Conservation (phyloP, 2,329 filamentous ascomycete species). For the Fusarium sororula region DNA sequence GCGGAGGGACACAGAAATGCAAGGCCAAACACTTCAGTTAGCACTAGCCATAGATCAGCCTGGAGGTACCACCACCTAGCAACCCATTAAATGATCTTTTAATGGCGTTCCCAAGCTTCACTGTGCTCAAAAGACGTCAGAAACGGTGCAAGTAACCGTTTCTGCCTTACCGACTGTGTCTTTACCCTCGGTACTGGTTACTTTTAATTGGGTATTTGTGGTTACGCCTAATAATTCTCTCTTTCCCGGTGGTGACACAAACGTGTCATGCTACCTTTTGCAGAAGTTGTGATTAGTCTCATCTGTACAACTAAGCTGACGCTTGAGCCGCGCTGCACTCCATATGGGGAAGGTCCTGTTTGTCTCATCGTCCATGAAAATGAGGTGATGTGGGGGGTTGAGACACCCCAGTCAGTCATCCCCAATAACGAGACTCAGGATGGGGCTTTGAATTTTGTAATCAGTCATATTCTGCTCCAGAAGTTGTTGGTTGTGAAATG, state of each 20-base stretch:
- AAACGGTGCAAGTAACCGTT: too few species aligned
- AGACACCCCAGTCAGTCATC: neutral
- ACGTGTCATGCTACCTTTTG: neutral
- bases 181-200: neutral
- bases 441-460: neutral
- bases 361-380: neutral
- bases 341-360: neutral
- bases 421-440: fast-evolving
- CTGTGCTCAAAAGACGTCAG: too few species aligned
- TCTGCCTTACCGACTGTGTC: neutral
- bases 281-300: neutral
- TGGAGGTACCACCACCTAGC: too few species aligned
- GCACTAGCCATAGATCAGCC: too few species aligned
- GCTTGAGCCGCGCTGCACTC: neutral
- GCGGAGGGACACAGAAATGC: too few species aligned
- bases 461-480: neutral
- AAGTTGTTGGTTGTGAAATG: neutral
- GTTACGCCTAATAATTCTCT: neutral
- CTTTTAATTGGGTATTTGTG: neutral
- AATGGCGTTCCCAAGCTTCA: too few species aligned
- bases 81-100: too few species aligned
- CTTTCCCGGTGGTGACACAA: neutral
- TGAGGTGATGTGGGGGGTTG: neutral
- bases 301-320: neutral
- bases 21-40: too few species aligned